Conservation (phyloP, 2,329 filamentous ascomycete genomes). For the Fusarium mundagurra region DNA sequence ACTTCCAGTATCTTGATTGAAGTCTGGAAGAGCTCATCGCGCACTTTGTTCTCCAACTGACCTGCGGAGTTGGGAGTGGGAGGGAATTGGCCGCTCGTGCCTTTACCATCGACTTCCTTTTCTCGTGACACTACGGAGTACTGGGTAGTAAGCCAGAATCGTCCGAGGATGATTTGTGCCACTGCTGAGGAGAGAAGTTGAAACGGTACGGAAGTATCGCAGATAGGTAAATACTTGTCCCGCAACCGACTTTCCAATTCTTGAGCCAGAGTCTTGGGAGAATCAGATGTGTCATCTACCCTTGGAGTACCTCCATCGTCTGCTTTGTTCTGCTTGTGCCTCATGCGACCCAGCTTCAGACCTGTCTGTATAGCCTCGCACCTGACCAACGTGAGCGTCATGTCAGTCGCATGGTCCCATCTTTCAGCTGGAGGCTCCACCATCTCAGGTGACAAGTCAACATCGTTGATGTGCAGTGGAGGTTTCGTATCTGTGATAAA, state of each 20-base stretch:
- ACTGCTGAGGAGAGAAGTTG: background rate
- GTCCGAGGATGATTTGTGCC: background rate
- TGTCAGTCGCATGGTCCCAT: background rate
- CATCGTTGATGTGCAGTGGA: background rate
- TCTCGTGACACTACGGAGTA: background rate
- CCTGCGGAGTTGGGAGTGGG: background rate
- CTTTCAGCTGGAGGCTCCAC: background rate
- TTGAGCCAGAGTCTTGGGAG: background rate
- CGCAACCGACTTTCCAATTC: background rate
- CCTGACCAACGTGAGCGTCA: background rate
- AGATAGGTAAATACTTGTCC: background rate
- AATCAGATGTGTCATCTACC: background rate
- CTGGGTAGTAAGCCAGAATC: background rate
- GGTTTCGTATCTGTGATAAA: background rate
- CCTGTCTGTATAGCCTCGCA: background rate
- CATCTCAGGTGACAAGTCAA: background rate
- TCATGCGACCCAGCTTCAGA: background rate
- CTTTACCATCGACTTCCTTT: accelerated
- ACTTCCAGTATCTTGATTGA: background rate
- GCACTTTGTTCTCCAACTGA: background rate
- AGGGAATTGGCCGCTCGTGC: background rate
- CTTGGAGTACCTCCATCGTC: background rate
- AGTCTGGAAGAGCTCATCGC: background rate
- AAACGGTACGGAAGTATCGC: background rate
- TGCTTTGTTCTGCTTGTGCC: background rate